Evolutionary conservation across 2,329 filamentous ascomycete species (phyloP), one percentile per base, ranked within the genome.

Genomic region (Thelonectria olida): DNA sequence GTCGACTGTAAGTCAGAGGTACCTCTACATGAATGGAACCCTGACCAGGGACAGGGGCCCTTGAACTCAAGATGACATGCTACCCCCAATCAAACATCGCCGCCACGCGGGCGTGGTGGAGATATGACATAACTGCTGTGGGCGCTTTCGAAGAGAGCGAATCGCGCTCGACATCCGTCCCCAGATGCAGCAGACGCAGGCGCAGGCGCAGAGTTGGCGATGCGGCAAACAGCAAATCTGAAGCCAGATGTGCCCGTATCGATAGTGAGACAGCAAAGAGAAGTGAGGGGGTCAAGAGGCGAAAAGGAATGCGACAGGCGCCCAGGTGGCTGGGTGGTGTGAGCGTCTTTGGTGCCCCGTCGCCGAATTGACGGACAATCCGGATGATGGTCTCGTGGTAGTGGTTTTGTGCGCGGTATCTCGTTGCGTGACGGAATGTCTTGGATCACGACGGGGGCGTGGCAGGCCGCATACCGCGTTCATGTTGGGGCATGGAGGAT

Each of bases 1-100:
- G 36, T 25, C 15, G 54, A 42, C 20, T 28, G 22, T 42, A 44
- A 53, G 54, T 47, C 42, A 45, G 22, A 53, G 34, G 53, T 67
- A 68, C 67, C 56, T 69, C 54, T 58, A 53, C 61, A 58, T 39
- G 25, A 51, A 58, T 67, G 63, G 68, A 54, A 53, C 65, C 42
- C 52, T 27, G 53, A 66, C 66, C 61, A 72, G 67, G 68, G 65
- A 61, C 50, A 52, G 47, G 62, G 66, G 64, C 60, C 56, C 63
- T 60, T 57, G 53, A 70, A 69, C 39, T 70, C 66, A 75, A 66
- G 69, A 75, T 74, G 73, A 72, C 73, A 74, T 71, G 66, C 66
- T 39, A 59, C 38, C 44, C 53, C 71, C 71, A 73, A 73, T 72
- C 62, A 73, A 54, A 62, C 25, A 53, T 28, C 51, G 41, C 23